Conservation (phyloP, 192 early-diverging fungal species). For the Coemansia sp. region DNA sequence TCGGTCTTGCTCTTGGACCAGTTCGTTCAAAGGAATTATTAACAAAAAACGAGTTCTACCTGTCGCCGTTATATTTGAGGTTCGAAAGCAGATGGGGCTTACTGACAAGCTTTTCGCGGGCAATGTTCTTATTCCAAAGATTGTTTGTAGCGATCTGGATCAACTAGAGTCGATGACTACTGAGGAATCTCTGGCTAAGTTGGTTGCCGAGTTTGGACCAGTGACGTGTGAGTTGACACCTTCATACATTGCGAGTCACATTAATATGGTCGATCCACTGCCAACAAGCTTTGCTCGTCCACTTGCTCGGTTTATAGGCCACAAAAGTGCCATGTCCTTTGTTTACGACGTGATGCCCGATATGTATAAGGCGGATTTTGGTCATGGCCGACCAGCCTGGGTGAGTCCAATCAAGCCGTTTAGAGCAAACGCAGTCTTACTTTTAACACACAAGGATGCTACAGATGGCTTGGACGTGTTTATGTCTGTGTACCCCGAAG, state of each 20-base stretch:
- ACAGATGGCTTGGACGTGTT: slow-evolving; percentile 48
- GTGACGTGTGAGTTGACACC: slow-evolving; percentile 11
- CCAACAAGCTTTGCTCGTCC: slow-evolving; percentile 46
- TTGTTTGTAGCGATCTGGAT: slow-evolving; percentile 4
- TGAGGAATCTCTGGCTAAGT: slow-evolving; percentile 26
- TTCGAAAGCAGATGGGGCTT: slow-evolving; percentile 20
- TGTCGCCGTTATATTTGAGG: slow-evolving; percentile 34
- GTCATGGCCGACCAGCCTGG: slow-evolving; percentile 39
- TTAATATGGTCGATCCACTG: slow-evolving; percentile 28
- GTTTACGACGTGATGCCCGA: slow-evolving; percentile 53
- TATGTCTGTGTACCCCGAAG: slow-evolving; percentile 33
- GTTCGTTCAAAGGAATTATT: not conserved
- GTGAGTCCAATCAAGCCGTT: slow-evolving; percentile 50
- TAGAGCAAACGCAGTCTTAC: slow-evolving; percentile 39
- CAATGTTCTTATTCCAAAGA: slow-evolving; percentile 41
- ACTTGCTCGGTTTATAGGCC: slow-evolving; percentile 17
- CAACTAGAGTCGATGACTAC: slow-evolving; percentile 26
- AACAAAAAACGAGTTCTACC: slow-evolving; percentile 1
- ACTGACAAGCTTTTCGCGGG: slow-evolving; percentile 19
- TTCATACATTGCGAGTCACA: slow-evolving; percentile 23
- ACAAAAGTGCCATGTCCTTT: slow-evolving; percentile 41
- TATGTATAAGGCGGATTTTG: slow-evolving; percentile 49
- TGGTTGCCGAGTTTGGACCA: slow-evolving; percentile 16
- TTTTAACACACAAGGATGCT: slow-evolving; percentile 27
- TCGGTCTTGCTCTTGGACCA: not conserved